phyloP scores from a whole-genome alignment of 139 green algal genomes.

The Deuterostichococcus epilithicus region DNA sequence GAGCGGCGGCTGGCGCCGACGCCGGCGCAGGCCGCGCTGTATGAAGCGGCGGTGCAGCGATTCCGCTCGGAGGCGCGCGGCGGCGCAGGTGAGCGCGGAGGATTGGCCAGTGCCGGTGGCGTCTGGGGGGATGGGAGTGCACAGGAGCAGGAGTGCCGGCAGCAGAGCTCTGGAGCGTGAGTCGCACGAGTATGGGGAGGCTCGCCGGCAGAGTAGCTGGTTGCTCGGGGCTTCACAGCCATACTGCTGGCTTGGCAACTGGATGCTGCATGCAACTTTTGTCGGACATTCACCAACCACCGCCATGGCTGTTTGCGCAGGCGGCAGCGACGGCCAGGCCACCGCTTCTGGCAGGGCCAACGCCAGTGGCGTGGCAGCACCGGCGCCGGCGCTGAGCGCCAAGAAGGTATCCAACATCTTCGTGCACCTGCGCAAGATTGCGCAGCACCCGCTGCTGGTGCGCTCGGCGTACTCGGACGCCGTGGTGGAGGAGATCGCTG shows the following conservation, averaged over 20 bases:
- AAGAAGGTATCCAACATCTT: conserved; percentile 85
- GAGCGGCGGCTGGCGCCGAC: conserved; percentile 60
- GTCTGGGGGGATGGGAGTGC: too few relatives aligned
- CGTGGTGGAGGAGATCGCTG: conserved; percentile 58
- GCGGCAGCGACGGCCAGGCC: too few relatives aligned
- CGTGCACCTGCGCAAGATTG: conserved; percentile 88
- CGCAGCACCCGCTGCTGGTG: conserved; percentile 91
- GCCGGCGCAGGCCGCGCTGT: conserved; percentile 50
- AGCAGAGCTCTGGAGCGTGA: too few relatives aligned
- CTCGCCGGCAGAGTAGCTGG: too few relatives aligned
- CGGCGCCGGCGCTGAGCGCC: conserved; percentile 40
- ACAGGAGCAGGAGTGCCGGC: too few relatives aligned
- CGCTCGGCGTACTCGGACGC: conserved; percentile 63
- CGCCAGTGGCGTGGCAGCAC: conserved; percentile 11
- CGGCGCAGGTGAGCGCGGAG: not conserved
- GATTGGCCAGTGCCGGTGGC: too few relatives aligned
- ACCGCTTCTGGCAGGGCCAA: not conserved
- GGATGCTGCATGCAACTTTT: too few relatives aligned
- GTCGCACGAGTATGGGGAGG: too few relatives aligned
- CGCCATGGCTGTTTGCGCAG: too few relatives aligned
- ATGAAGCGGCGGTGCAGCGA: conserved; percentile 44
- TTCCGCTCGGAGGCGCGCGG: conserved; percentile 29
- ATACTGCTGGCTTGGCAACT: too few relatives aligned
- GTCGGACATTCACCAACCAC: too few relatives aligned
- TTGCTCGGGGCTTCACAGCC: too few relatives aligned